Conservation (phyloP, 1,284 basidiomycete species). For the Heliocybe sulcata region DNA sequence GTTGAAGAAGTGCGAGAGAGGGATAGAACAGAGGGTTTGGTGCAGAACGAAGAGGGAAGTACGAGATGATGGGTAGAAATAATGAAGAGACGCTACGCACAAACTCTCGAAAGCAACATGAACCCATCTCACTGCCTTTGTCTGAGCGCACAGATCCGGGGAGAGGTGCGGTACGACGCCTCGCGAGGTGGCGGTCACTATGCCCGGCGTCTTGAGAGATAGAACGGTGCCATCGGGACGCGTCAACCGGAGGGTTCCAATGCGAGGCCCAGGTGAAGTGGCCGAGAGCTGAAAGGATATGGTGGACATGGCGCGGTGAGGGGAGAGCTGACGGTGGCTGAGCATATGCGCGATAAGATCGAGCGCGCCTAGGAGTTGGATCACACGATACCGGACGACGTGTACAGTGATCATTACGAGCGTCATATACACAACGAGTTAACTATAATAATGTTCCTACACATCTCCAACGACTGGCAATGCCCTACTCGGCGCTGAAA, state of each 20-base stretch:
- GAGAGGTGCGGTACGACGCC: slow-evolving; percentile 72
- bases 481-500: no score
- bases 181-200: slow-evolving; percentile 58
- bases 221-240: background rate
- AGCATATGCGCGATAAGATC: no score
- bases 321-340: no score
- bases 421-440: no score
- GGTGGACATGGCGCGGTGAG: background rate
- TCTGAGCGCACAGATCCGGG: slow-evolving; percentile 45
- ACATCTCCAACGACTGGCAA: no score
- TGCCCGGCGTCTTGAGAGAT: slow-evolving; percentile 46
- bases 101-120: slow-evolving; percentile 75
- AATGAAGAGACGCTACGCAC: slow-evolving; percentile 37
- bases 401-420: no score
- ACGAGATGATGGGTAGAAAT: no score
- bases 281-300: background rate
- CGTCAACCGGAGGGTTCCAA: background rate
- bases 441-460: no score
- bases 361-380: no score
- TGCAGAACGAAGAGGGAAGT: background rate
- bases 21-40: no score
- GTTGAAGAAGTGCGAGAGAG: no score
- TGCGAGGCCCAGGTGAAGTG: background rate
- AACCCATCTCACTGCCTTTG: slow-evolving; percentile 50
- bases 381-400: no score